Evolutionary conservation across 169 alveolate genomes (phyloP), one percentile per base, ranked within the genome.

Genomic region (Plasmodium billcollinsi): DNA sequence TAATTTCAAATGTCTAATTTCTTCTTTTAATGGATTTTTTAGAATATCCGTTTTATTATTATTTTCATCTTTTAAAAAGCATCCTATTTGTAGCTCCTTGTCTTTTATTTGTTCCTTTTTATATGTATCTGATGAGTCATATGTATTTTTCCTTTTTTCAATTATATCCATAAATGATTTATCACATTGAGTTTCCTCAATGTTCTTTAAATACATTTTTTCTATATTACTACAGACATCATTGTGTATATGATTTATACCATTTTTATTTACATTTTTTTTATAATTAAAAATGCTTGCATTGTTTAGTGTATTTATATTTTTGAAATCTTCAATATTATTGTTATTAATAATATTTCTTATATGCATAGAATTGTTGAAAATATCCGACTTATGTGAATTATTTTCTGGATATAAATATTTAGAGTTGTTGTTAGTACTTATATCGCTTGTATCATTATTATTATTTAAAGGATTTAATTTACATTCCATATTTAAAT

Each of bases 1-100:
- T 39, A 39, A 39, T 39, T 39, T 39, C 47, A 39, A 39, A 39
- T 39, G 47, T 39, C 47, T 62, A 26, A 62, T 14, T 62, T 62
- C 33, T 62, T 62, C 11, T 24, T 62, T 62, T 62, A 62, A 7
- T 62, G 71, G 9, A 18, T 21, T 24, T 62, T 62, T 7, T 15
- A 7, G 26, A 20, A 62, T 14, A 6, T 62, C 29, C 8, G 20
- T 54, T 12, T 62, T 20, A 24, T 62, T 12, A 20, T 62, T 62
- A 62, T 62, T 62, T 73, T 43, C 70, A 39, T 47, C 20, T 43
- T n/a, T 47, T 59, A 56, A 14, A 18, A 15, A 56, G 24, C 14
- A 7, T 73, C 26, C 26, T 9, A 73, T 73, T 73, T 73, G 59
- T 33, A 12, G 29, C 49, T 56, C 63, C 74, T 74, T 14, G 61